Base-by-base conservation (phyloP, 1,284 basidiomycete species). In the Farysia itapuensis region DNA sequence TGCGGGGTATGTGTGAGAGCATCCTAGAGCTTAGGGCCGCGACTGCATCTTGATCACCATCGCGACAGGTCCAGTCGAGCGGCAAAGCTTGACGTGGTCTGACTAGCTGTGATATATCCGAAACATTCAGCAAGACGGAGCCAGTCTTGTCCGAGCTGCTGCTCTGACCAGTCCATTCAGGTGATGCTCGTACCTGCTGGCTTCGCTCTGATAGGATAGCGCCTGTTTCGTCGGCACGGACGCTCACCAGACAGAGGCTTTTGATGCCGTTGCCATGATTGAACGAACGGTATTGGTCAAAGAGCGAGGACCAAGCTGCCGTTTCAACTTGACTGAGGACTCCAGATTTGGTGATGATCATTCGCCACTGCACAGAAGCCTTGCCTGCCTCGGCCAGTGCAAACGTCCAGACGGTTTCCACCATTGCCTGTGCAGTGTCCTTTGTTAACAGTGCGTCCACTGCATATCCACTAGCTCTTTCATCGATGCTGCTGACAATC, bases 401-500 rank as follows among this genome's bases (percentile, higher is more conserved):
- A n/a, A 50, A 61, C 14, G 38, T 42, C 61, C 61, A 70, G 2
- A 70, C 44, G 14, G 31, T 22, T 29, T 44, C 43, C 11, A 67
- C 34, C 23, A 51, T 47, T 8, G 32, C 44, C 24, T 59, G 48
- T 23, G 59, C 25, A 12, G 34, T 33, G 16, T 33, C 34, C 21
- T 40, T 38, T 5, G 39, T 29, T 12, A 16, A 26, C 22, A 40
- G 34, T 7, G 26, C 35, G 8, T 50, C 26, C 15, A 39, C 41
- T 15, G 47, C 40, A 15, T 58, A 35, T 5, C 40, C 31, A 25
- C 54, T 59, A 5, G 51, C 69, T 3, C 50, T 43, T 24, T 64
- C 64, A 40, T 71, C 69, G 12, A 71, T 51, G 20, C 51, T 42
- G 25, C 54, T 63, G 23, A 66, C 44, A 28, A 64, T 30, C 9